These are phyloP conservation scores for Coffea eugenioides DNA, from an alignment of 257 asterid genomes.

Conservation along the genomic window DNA sequence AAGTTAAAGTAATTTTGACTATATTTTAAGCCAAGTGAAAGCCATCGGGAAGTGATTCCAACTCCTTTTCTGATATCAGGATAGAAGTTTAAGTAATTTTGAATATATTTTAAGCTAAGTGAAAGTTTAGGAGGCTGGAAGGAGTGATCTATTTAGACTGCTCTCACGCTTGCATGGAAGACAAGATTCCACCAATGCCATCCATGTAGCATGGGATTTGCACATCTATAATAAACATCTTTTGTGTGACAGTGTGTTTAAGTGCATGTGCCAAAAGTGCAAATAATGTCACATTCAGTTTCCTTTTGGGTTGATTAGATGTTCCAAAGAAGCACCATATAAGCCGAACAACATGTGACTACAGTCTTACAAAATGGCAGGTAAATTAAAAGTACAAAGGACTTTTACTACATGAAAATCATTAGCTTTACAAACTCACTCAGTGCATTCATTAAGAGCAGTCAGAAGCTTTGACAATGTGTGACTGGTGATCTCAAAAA, in stretches of 20 bases:
- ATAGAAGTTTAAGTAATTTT: background rate
- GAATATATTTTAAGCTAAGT: background rate
- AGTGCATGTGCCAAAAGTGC: background rate
- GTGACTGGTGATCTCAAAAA: conserved; percentile 93
- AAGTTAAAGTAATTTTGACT: background rate
- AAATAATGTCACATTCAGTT: background rate
- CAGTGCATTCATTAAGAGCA: conserved; percentile 99
- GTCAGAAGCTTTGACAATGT: conserved; percentile 97
- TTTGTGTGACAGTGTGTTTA: background rate
- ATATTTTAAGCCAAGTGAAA: background rate
- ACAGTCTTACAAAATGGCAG: background rate
- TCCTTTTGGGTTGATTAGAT: background rate
- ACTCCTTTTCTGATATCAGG: background rate
- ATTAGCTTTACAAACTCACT: conserved; percentile 48
- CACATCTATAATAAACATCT: background rate
- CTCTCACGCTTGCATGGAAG: background rate
- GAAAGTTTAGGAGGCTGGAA: background rate
- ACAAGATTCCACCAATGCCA: background rate
- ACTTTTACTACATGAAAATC: background rate
- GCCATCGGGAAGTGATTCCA: background rate
- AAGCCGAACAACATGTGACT: background rate
- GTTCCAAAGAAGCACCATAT: background rate
- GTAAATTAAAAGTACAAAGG: background rate
- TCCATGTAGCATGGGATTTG: background rate
- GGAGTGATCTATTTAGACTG: background rate